phyloP scores from a whole-genome alignment of 371 early-diverging fungal genomes.

The Mortierella sp. region DNA sequence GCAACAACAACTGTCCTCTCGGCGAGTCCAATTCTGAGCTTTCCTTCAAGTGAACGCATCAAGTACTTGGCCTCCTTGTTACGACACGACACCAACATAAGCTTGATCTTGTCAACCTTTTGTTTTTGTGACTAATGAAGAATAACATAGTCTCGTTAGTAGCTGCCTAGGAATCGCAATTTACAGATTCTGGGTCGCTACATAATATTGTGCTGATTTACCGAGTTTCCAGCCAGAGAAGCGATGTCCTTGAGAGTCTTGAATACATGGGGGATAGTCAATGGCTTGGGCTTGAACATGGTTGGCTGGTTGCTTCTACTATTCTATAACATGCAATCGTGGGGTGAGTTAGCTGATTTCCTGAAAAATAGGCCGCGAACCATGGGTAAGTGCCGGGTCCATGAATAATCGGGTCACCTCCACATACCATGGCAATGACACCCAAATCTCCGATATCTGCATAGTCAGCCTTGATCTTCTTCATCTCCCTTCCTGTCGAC shows the following conservation, averaged over 20 bases:
- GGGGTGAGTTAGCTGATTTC: neutral
- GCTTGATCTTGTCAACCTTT: constrained; percentile 90
- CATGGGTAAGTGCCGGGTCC: neutral
- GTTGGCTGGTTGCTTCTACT: constrained; percentile 85
- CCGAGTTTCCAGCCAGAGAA: constrained; percentile 82
- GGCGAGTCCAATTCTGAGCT: constrained; percentile 97
- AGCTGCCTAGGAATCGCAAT: neutral
- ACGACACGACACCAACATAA: constrained; percentile 86
- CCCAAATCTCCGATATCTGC: constrained; percentile 94
- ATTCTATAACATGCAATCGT: constrained; percentile 60
- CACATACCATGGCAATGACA: constrained; percentile 83
- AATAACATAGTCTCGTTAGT: neutral
- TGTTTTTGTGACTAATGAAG: constrained; percentile 74
- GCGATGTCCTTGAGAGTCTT: constrained; percentile 92
- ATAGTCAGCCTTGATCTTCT: constrained; percentile 86
- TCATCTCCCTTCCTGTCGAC: constrained; percentile 85
- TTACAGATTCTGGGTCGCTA: neutral
- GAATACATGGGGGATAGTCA: constrained; percentile 91
- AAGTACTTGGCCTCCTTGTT: constrained; percentile 95
- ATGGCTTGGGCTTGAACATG: constrained; percentile 83
- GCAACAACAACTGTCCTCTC: constrained; percentile 95
- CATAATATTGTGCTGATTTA: constrained; percentile 33
- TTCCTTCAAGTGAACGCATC: constrained; percentile 96
- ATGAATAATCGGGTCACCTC: neutral
- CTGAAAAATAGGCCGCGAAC: neutral